A percentile compares a stretch with the other conserved stretches of the same genome.
Conservation (phyloP, 805 yeast genomes). For the Metschnikowia borealis region DNA sequence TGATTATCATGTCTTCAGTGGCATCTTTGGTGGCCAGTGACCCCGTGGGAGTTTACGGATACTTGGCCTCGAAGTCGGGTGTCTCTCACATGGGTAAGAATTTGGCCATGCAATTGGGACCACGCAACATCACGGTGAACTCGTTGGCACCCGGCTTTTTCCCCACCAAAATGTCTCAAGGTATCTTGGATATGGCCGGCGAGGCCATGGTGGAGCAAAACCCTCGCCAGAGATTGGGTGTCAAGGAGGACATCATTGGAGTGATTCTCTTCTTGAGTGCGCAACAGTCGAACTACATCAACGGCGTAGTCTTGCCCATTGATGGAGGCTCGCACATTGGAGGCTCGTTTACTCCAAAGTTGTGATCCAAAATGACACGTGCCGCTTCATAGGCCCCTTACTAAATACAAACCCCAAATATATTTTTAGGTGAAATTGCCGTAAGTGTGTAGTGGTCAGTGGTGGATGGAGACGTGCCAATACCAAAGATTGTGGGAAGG, state of each 20-base stretch:
- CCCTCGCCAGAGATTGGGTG: constrained; percentile 64
- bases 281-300: constrained; percentile 55
- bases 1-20: constrained; percentile 63
- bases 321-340: constrained; percentile 63
- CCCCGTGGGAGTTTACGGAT: constrained; percentile 63
- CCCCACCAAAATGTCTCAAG: constrained; percentile 72
- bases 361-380: constrained; percentile 3
- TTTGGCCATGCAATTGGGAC: constrained; percentile 64
- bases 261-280: constrained; percentile 52
- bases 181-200: constrained; percentile 50
- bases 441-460: too few relatives aligned
- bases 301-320: constrained; percentile 63
- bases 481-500: not conserved
- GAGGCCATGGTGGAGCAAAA: constrained; percentile 45
- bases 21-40: constrained; percentile 47
- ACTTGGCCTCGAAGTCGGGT: constrained; percentile 71
- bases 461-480: not conserved
- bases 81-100: constrained; percentile 62
- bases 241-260: constrained; percentile 53
- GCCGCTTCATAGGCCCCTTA: too few relatives aligned
- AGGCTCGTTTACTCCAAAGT: constrained; percentile 15
- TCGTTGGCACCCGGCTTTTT: constrained; percentile 74
- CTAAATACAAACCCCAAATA: too few relatives aligned
- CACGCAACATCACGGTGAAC: constrained; percentile 63
- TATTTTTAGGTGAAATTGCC: too few relatives aligned